Base-by-base conservation (phyloP, 208 protist species). In the Trypanosoma cruzi region DNA sequence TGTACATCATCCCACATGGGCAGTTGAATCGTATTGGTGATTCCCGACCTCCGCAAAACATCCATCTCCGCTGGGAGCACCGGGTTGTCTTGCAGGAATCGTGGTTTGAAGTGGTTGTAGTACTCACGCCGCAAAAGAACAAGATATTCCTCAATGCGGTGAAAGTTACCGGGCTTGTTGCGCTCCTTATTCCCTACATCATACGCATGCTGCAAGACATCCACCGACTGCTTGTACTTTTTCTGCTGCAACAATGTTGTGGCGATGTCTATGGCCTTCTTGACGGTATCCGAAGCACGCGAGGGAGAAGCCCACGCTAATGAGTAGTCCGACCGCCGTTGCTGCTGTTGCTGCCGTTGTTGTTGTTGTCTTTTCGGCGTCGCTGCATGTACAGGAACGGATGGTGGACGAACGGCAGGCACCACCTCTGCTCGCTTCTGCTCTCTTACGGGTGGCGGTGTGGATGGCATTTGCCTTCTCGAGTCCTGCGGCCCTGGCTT, bases 1-100 rank as follows among this genome's bases (percentile, higher is more conserved):
- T 77, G 48, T 52, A 88, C 31, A 74, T 97, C 92, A 68, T 97
- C 92, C 92, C 92, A 97, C 22, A 94, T 85, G 18, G 92, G 92
- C 29, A 95, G 73, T 36, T 81, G 49, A 24, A 93, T 80, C 8
- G 85, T 90, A 56, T 69, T 78, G 8, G 85, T 90, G 58, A 88
- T 77, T 66, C 86, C 82, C 72, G 85, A 90, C 36, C 73, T 77
- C 22, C 84, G 80, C 63, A 97, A 76, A 46, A 97, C 44, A 67
- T 86, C 83, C 80, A 93, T 85, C 73, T 97, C 89, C 6, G 68
- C 71, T 13, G 83, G 82, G 29, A 89, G 57, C n/a, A 91, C 63
- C 24, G 81, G 76, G 66, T 97, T 97, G 71, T 97, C 89, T 62
- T 97, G 92, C 53, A 95, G 64, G 54, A 93, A 92, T 49, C 87